Evolutionary conservation across 2,329 filamentous ascomycete genomes (phyloP), one percentile per base, ranked within the genome.

Genomic region (Dothideomycetes sp.): DNA sequence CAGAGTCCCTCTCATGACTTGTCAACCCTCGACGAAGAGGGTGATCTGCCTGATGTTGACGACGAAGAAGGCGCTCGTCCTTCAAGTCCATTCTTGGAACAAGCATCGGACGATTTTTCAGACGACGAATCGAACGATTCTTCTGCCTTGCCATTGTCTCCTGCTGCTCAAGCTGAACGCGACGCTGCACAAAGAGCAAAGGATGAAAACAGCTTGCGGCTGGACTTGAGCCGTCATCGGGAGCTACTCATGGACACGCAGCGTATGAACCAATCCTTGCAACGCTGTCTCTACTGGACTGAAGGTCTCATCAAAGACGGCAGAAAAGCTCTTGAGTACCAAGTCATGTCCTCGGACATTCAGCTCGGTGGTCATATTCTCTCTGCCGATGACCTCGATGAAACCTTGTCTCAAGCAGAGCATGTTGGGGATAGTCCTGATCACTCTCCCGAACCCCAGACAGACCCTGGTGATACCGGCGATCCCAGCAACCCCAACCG

Each of bases 261-360:
- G 55, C 93, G 87, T 65, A 87, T 96, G 70, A 96, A 95, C 57
- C 84, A 93, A 59, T 94, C 84, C 58, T 73, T 98, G 32, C 93
- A 86, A 60, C 75, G 85, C 33, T 98, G 91, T 59, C 71, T 95
- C 23, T 79, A 80, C 49, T 89, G 85, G 75, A 93, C 88, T 0
- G 89, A 98, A 56, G 80, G 84, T 47, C 72, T 98, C 31, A 94
- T 98, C 58, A 80, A 76, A 34, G 87, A 95, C 51, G 91, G 83
- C 5, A 83, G 80, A 55, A 89, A 85, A 56, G 91, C 91, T 0
- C 71, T 98, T 2, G 81, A 82, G 33, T 94, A 94, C 57, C 72
- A 76, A 44, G 84, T 95, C 18, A 74, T 74, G 20, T 75, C 83
- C 7, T 84, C 78, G 49, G 89, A 96, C 53, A 71, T 94, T 23